Conservation (phyloP, 768 basidiomycete species). For the Mycena latifolia region DNA sequence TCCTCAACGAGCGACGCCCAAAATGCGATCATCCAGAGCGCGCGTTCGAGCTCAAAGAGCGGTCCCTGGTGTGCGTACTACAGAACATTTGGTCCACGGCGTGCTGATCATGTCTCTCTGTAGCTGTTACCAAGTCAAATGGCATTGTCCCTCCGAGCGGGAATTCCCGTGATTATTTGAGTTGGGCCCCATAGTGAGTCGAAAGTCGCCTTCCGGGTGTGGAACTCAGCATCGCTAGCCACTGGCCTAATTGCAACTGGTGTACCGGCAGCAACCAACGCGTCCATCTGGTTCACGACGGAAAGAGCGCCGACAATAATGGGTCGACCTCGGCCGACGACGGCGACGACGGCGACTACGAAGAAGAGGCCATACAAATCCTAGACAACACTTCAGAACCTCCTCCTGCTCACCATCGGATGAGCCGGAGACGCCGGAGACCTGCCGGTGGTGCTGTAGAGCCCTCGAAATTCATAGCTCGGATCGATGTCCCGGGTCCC, state of each 20-base stretch:
- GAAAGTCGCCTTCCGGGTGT: neutral
- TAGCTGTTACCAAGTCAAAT: conserved; percentile 51
- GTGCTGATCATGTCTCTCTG: neutral
- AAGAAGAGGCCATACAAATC: conserved; percentile 15
- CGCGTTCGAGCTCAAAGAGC: conserved; percentile 49
- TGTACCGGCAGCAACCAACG: conserved; percentile 45
- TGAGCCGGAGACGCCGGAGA: conserved; percentile 29
- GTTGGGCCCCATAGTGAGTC: conserved; percentile 70
- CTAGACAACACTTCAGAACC: neutral
- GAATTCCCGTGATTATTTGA: conserved; percentile 62
- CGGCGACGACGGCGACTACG: conserved; percentile 17
- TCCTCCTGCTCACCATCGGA: conserved; percentile 13
- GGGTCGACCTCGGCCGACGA: conserved; percentile 5
- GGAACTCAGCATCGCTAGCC: conserved; percentile 49
- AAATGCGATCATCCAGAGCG: conserved; percentile 49
- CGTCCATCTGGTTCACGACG: conserved; percentile 41
- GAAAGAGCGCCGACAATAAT: conserved; percentile 37
- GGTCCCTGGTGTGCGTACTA: conserved; percentile 54
- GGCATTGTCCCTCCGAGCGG: conserved; percentile 42
- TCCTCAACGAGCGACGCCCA: conserved; percentile 48
- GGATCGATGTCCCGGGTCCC: conserved; percentile 10
- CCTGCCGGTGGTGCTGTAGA: neutral
- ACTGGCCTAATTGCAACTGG: conserved; percentile 70
- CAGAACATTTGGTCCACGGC: neutral
- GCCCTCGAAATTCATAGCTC: conserved; percentile 1